phyloP scores from a whole-genome alignment of 2,329 filamentous ascomycete genomes.

The Bertia moriformis region DNA sequence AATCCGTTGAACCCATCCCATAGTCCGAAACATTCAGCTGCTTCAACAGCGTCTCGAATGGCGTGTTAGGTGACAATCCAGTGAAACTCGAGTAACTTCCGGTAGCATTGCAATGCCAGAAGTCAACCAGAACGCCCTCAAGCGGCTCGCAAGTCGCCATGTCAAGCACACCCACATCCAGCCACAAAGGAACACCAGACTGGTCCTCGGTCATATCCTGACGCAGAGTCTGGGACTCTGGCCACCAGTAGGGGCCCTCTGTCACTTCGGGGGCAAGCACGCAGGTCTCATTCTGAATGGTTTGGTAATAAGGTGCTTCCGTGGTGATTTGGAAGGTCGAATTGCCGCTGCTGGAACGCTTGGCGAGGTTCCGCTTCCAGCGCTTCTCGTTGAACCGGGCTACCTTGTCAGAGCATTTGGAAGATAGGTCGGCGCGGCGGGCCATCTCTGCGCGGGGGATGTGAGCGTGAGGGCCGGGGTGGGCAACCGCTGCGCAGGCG shows the following conservation, averaged over 20 bases:
- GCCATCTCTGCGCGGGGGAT: not conserved
- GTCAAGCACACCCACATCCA: not conserved
- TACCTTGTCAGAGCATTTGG: not conserved
- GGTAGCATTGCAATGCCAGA: constrained; percentile 4
- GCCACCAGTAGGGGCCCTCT: not conserved
- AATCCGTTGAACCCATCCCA: constrained; percentile 8
- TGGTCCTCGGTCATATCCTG: not conserved
- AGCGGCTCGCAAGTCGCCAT: not conserved
- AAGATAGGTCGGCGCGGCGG: not conserved
- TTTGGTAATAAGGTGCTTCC: not conserved
- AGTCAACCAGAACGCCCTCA: not conserved
- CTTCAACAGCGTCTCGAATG: constrained; percentile 11
- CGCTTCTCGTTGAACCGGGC: not conserved
- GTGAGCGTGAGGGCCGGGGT: not conserved
- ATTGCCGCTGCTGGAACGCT: not conserved
- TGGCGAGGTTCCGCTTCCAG: not conserved
- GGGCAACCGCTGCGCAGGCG: too few relatives aligned
- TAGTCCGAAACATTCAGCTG: constrained; percentile 11
- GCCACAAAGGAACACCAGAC: not conserved
- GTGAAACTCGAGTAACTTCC: constrained; percentile 13
- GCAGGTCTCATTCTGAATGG: not conserved
- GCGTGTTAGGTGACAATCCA: constrained; percentile 12
- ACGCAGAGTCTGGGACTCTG: not conserved
- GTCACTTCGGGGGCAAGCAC: not conserved
- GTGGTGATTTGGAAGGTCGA: not conserved